Percentiles rank a stretch among this genome's conserved stretches.
phyloP scores from a whole-genome alignment of 208 protist genomes.

The Kentomonas sorsogonicus region DNA sequence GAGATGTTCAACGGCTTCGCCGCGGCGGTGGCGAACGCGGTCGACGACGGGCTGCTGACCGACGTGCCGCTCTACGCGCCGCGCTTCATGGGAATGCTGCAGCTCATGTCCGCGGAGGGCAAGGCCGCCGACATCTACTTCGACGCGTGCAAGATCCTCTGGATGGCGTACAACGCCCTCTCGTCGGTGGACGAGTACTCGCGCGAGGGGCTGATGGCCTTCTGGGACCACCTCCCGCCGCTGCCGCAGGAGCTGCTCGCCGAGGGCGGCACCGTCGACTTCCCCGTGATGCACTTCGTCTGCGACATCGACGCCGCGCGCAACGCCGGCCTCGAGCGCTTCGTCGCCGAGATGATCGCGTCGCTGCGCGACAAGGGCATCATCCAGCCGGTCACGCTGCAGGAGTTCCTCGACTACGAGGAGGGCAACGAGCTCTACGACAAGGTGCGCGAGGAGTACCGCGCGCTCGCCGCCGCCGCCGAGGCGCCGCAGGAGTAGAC shows the following conservation, averaged over 20 bases:
- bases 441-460: conserved; percentile 30
- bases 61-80: conserved; percentile 85
- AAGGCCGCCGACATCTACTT: conserved; percentile 73
- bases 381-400: conserved; percentile 44
- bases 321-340: conserved; percentile 37
- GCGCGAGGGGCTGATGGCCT: conserved; percentile 65
- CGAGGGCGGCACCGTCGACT: conserved; percentile 47
- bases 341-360: conserved; percentile 54
- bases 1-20: conserved; percentile 77
- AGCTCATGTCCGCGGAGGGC: conserved; percentile 63
- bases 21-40: conserved; percentile 48
- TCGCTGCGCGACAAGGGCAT: conserved; percentile 58
- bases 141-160: conserved; percentile 67
- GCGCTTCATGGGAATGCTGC: conserved; percentile 82
- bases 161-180: conserved; percentile 59
- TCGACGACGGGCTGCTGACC: conserved; percentile 78
- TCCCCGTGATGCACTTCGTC: conserved; percentile 45
- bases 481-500: no score
- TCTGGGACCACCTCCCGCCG: conserved; percentile 62
- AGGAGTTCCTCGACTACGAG: conserved; percentile 32
- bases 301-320: conserved; percentile 36
- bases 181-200: conserved; percentile 41
- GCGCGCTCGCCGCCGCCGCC: conserved; percentile 2
- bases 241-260: conserved; percentile 19
- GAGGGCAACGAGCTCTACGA: conserved; percentile 30